These are phyloP conservation scores for Didymella pomorum DNA, from an alignment of 2,329 filamentous ascomycete species.

Conservation along the genomic window DNA sequence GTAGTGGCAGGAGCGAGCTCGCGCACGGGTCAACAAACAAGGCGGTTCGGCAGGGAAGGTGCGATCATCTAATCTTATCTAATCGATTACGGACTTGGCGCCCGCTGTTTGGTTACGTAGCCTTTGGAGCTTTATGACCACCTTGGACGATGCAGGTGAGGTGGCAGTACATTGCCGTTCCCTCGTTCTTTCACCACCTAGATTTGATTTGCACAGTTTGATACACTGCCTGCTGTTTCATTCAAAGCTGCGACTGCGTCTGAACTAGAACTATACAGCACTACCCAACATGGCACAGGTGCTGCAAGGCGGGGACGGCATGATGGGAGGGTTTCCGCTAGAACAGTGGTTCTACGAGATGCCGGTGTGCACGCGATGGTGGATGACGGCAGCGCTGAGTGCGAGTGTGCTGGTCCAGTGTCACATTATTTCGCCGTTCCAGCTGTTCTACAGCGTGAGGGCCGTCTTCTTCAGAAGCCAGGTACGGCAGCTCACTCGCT, in stretches of 20 bases:
- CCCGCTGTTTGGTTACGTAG: constrained; percentile 15
- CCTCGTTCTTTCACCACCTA: not conserved
- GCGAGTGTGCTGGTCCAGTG: constrained; percentile 92
- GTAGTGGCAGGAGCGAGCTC: constrained; percentile 21
- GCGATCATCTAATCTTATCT: constrained; percentile 21
- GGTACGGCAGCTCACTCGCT: constrained; percentile 60
- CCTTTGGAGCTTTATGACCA: constrained; percentile 9
- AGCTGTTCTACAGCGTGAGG: constrained; percentile 95
- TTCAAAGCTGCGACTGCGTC: not conserved
- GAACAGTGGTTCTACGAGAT: constrained; percentile 99
- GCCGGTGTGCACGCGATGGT: constrained; percentile 94
- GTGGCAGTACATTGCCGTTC: constrained; percentile 7
- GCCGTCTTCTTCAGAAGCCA: constrained; percentile 92
- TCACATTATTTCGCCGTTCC: constrained; percentile 88
- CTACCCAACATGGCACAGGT: constrained; percentile 55
- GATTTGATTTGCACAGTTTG: no score
- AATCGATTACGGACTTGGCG: constrained; percentile 14
- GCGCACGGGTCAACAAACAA: constrained; percentile 6
- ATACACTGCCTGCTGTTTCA: not conserved
- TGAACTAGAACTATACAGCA: not conserved
- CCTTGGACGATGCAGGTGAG: constrained; percentile 4
- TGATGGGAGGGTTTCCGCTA: constrained; percentile 72
- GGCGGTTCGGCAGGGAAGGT: not conserved
- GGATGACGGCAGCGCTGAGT: constrained; percentile 90
- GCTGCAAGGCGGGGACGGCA: constrained; percentile 52